Evolutionary conservation across 2,329 filamentous ascomycete genomes (phyloP), one percentile per base, ranked within the genome.

Genomic region (Alternaria triticimaculans): DNA sequence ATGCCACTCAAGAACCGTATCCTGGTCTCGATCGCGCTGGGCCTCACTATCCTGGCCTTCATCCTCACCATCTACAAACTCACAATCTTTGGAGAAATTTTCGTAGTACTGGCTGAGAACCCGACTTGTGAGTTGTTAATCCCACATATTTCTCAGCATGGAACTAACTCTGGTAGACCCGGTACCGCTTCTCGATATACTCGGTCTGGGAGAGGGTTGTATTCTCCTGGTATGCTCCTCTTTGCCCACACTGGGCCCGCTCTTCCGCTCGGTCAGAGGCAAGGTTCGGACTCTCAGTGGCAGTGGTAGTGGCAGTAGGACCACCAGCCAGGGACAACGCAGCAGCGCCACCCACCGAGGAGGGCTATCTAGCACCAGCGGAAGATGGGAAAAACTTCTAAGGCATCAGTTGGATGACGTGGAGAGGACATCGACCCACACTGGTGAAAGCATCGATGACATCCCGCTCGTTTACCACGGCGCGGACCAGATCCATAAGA

Each of bases 1-100:
- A 49, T 49, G 46, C 46, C 25, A 8, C 46, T 49, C 46, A 49
- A 49, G 46, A 49, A 49, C 46, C 46, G 46, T 0, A 49, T 49
- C 23, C 25, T 49, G 46, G 46, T 49, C 46, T 49, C 46, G 46
- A 49, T 49, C 3, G 25, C 46, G 46, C 25, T 49, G 46, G 46
- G 46, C 46, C 25, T 49, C n/a, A 49, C 23, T 20, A 49, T 49
- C n/a, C 25, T 49, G 25, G 46, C 46, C n/a, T 49, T 30, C 25
- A 49, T 49, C n/a, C 46, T 49, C 46, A 49, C 46, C 46, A 49
- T 49, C 46, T 49, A 49, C 46, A 49, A 49, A 49, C 46, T 49
- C 11, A 49, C 46, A 49, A 49, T 49, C 6, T 49, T 49, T 49
- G 46, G 46, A 4, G 46, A 49, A 9, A 20, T 49, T 2, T 49